Evolutionary conservation across 306 rosid species (phyloP), one percentile per base, ranked within the genome.

Genomic region (Inga oerstediana): DNA sequence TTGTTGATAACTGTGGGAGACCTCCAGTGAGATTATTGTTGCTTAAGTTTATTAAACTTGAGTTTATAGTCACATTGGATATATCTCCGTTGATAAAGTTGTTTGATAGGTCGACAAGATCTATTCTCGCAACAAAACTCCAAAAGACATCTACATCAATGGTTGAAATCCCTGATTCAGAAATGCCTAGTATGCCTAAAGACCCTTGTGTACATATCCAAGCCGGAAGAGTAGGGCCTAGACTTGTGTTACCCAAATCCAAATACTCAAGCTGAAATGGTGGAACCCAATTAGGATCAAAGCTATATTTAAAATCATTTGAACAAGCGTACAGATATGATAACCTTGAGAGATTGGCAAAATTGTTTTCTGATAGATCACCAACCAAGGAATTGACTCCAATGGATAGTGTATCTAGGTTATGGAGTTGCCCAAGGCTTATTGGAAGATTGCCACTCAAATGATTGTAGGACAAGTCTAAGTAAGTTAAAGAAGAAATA

Each of bases 371-470:
- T 32, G 72, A 4, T 0, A 85, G 59, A 45, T 24, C 70, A 17
- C 85, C 85, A 2, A 39, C 62, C 62, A 81, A 72, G 24, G 43
- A 81, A 65, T 77, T 69, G 16, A 59, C 59, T 10, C 48, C 80
- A 52, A 85, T 39, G 15, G 0, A 5, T 45, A 81, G 77, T 44
- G 2, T 7, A 46, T 3, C 37, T 7, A 85, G 73, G 16, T 73
- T 72, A 1, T 74, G 68, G 77, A 85, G 83, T 19, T 81, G 19
- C 10, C 85, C 80, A 17, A 77, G 37, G 43, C 76, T 77, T 59
- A 19, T 15, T 52, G 86, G 65, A 74, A 84, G 82, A 74, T 20
- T 74, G n/a, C 84, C 83, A n/a, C 7, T 74, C 66, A 80, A 24
- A 24, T 24, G 27, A 68, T 51, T 48, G 19, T 64, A 44, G 22